Percentiles rank a stretch among this genome's conserved stretches.
Evolutionary conservation across 768 basidiomycete genomes (phyloP).

Genomic region (Pholiota molesta): DNA sequence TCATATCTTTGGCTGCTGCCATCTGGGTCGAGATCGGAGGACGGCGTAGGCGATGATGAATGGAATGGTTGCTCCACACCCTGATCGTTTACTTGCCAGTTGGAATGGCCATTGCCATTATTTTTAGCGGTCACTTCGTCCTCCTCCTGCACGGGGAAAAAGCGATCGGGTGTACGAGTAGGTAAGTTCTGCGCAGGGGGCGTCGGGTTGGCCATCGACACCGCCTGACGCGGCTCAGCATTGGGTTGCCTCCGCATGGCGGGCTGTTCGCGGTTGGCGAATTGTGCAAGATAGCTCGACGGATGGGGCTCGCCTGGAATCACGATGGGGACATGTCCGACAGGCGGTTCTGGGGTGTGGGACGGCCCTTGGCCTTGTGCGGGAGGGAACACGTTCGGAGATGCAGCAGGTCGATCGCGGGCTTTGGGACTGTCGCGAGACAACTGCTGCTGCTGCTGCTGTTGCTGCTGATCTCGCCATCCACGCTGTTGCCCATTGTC

Average conservation of each 20-base stretch:
- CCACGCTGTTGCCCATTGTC: constrained; percentile 40
- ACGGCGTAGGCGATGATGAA: constrained; percentile 51
- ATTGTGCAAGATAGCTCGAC: constrained; percentile 45
- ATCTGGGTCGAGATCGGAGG: constrained; percentile 57
- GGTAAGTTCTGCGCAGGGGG: constrained; percentile 56
- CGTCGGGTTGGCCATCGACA: constrained; percentile 50
- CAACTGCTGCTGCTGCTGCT: constrained; percentile 44
- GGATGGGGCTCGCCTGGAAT: constrained; percentile 48
- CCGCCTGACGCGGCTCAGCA: constrained; percentile 31
- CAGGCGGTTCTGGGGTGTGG: constrained; percentile 60
- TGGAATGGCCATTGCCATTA: constrained; percentile 28
- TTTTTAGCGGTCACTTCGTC: constrained; percentile 53
- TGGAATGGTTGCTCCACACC: constrained; percentile 36
- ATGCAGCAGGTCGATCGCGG: constrained; percentile 47
- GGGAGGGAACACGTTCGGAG: constrained; percentile 36
- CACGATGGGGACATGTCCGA: constrained; percentile 50
- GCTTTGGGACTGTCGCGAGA: constrained; percentile 50
- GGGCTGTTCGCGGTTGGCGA: constrained; percentile 49
- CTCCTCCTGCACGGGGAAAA: constrained; percentile 78
- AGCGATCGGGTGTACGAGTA: constrained; percentile 68
- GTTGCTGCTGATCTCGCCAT: constrained; percentile 29
- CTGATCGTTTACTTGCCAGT: constrained; percentile 36
- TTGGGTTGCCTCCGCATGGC: constrained; percentile 32
- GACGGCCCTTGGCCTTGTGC: constrained; percentile 37
- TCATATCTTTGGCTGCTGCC: constrained; percentile 31